Evolutionary conservation across 2,329 filamentous ascomycete genomes (phyloP).

Genomic region (Lasiodiplodia citricola): DNA sequence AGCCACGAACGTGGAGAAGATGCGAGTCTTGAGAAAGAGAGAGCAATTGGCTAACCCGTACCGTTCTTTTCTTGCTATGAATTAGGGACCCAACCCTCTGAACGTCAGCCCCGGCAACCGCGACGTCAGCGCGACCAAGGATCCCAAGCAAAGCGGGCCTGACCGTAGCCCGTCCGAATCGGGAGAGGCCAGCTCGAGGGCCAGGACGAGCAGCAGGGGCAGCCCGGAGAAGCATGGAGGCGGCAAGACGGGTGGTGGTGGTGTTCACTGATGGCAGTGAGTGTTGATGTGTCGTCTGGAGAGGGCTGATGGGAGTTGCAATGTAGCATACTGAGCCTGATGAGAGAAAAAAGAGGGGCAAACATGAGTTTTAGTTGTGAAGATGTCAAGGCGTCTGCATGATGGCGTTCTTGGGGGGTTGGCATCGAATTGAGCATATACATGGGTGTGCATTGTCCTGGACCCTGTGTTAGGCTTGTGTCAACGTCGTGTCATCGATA

Average conservation of each 20-base stretch:
- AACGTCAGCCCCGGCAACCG: conserved; percentile 66
- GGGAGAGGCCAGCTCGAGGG: conserved; percentile 44
- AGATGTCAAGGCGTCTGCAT: neutral
- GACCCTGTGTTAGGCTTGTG: too few relatives aligned
- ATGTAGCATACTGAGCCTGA: neutral
- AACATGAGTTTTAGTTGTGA: neutral
- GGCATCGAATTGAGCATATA: neutral
- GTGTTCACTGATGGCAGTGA: neutral
- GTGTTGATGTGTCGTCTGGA: neutral
- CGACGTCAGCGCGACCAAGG: conserved; percentile 59
- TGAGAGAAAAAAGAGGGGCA: neutral
- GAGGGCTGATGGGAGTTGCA: neutral
- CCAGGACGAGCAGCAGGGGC: conserved; percentile 42
- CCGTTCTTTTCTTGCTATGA: neutral
- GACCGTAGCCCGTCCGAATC: conserved; percentile 44
- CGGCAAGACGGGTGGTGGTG: conserved; percentile 6
- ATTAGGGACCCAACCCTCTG: conserved; percentile 54
- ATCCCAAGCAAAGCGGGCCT: conserved; percentile 49
- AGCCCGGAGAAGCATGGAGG: conserved; percentile 30
- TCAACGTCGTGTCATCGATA: neutral
- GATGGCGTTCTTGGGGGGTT: neutral
- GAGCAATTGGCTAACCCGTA: neutral
- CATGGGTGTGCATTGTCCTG: neutral
- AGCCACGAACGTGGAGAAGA: neutral
- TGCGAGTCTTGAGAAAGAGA: neutral